phyloP scores from a whole-genome alignment of 2,329 filamentous ascomycete species.

The Botrytis aclada region DNA sequence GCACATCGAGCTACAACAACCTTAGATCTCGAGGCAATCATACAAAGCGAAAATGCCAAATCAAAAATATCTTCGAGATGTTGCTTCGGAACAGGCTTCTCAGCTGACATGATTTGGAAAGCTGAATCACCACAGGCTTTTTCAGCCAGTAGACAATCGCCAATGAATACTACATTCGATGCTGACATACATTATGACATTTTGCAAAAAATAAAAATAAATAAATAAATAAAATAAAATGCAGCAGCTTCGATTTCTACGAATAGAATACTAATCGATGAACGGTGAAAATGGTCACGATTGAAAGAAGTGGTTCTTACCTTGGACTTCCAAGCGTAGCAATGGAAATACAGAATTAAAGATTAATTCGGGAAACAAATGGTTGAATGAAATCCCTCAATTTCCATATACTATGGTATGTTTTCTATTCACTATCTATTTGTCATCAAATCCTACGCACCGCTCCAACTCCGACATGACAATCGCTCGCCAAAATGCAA shows the following conservation, averaged over 20 bases:
- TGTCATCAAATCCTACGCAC: neutral
- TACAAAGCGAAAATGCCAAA: neutral
- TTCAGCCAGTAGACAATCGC: neutral
- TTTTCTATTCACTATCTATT: neutral
- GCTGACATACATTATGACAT: neutral
- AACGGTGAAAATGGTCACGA: neutral
- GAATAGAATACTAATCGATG: neutral
- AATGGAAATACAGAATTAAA: neutral
- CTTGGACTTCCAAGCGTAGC: neutral
- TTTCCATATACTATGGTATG: neutral
- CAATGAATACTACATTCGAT: neutral
- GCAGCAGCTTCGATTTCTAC: too few relatives aligned
- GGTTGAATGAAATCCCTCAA: neutral
- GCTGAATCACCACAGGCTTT: neutral
- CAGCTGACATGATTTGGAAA: neutral
- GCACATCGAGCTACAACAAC: neutral
- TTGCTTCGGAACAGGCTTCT: neutral
- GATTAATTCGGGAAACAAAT: too few relatives aligned
- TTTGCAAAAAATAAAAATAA: too few relatives aligned
- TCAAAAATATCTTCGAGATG: neutral
- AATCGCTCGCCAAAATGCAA: neutral
- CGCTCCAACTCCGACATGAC: neutral
- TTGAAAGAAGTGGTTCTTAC: neutral
- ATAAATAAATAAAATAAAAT: too few relatives aligned
- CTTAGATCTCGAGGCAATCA: neutral